Conservation (phyloP, 306 rosid genomes). For the Styphnolobium japonicum region DNA sequence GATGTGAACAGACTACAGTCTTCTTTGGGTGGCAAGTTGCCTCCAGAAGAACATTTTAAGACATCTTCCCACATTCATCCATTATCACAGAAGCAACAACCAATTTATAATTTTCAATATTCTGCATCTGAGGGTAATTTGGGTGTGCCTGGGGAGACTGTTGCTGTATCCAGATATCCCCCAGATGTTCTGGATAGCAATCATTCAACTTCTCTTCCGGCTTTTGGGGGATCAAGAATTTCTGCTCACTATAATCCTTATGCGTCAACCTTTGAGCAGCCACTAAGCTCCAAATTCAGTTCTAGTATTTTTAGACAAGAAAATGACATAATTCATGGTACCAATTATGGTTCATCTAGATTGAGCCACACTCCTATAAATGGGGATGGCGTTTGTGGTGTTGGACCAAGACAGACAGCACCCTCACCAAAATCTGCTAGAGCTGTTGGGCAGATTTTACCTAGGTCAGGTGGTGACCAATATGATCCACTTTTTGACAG, state of each 20-base stretch:
- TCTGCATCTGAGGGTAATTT: conserved; percentile 46
- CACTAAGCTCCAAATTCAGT: conserved; percentile 65
- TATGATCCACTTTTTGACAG: conserved; percentile 94
- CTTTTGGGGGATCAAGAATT: conserved; percentile 61
- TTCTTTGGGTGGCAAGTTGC: conserved; percentile 46
- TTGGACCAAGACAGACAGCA: conserved; percentile 54
- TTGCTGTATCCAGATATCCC: conserved; percentile 46
- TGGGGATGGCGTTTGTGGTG: conserved; percentile 48
- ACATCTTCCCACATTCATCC: conserved; percentile 50
- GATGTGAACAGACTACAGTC: conserved; percentile 38
- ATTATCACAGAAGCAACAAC: conserved; percentile 53
- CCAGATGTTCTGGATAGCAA: conserved; percentile 52
- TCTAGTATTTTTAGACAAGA: conserved; percentile 53
- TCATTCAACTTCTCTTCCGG: conserved; percentile 39
- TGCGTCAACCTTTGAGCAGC: conserved; percentile 86
- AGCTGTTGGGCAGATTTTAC: conserved; percentile 49
- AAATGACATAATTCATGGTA: conserved; percentile 38
- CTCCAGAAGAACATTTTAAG: conserved; percentile 43
- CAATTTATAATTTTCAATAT: conserved; percentile 42
- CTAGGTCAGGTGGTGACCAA: conserved; percentile 60
- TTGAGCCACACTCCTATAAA: conserved; percentile 36
- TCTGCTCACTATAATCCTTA: conserved; percentile 77
- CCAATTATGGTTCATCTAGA: conserved; percentile 41
- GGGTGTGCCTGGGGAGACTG: conserved; percentile 50
- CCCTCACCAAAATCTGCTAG: conserved; percentile 55